Base-by-base conservation (phyloP, 257 asterid genomes). In the Vinca minor region DNA sequence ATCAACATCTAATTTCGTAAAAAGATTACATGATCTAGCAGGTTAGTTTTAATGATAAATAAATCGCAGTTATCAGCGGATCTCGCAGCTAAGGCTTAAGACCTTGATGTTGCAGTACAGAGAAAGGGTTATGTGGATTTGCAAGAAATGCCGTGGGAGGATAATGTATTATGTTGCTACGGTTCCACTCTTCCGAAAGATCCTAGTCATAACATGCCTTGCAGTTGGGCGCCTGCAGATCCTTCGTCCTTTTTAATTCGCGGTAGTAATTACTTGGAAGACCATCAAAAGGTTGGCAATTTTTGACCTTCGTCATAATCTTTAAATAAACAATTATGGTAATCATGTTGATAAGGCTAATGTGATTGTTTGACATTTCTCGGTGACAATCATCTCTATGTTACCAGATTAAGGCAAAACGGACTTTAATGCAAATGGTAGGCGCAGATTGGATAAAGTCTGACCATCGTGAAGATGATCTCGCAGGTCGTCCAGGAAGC, bases 391-490 rank as follows among this genome's bases (percentile, higher is more conserved):
- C n/a, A 13, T 26, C 1, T 26, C 59, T 53, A 31, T 53, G 63
- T 50, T 59, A 31, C 32, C 77, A 90, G 95, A 73, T 88, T 56
- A 85, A 82, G 74, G 90, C 95, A 38, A 85, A 81, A 68, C 77
- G 78, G 60, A 81, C 86, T 41, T 73, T 85, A 82, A 77, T 86
- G 88, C 81, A 84, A 68, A 59, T 90, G 83, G 89, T 87, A 50
- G 96, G 76, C 65, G 96, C 95, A 9, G 97, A 90, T 67, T 90
- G 96, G 95, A 74, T 90, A 65, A 84, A 75, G 71, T 90, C 96
- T 4, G 77, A 80, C 56, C 80, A 73, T 46, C 93, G 88, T 28
- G 95, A 90, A 80, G 94, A 85, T 36, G 79, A 90, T 78, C 84
- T 90, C 59, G 84, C 86, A 11, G 79, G 86, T 67, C 87, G 88